Evolutionary conservation across 1,284 basidiomycete genomes (phyloP).

Genomic region (Ceratobasidium sp.): DNA sequence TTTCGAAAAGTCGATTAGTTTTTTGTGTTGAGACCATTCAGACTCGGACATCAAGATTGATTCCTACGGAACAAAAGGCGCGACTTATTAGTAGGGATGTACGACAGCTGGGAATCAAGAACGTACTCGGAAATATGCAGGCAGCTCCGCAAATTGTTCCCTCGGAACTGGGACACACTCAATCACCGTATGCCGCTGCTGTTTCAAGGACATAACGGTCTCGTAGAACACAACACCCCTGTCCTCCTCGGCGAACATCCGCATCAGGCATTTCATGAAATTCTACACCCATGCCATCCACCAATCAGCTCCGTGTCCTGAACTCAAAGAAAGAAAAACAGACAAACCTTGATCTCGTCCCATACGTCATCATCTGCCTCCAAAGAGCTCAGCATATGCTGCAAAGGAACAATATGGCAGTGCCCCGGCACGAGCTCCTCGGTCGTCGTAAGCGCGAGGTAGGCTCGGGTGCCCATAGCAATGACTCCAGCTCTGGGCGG

Average conservation of each 20-base stretch:
- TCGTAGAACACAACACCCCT: conserved; percentile 95
- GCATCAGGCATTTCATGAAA: conserved; percentile 99
- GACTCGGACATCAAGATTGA: conserved; percentile 90
- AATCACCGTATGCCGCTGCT: conserved; percentile 91
- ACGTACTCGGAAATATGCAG: conserved; percentile 90
- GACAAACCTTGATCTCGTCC: conserved; percentile 89
- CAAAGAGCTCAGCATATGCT: conserved; percentile 89
- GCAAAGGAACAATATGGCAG: conserved; percentile 94
- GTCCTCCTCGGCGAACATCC: conserved; percentile 89
- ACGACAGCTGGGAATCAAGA: conserved; percentile 16
- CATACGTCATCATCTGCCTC: conserved; percentile 98
- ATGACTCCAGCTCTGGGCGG: conserved; percentile 87
- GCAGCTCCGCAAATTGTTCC: conserved; percentile 83
- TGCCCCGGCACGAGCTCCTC: conserved; percentile 92
- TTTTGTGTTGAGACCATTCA: conserved; percentile 98
- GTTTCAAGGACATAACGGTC: conserved; percentile 85
- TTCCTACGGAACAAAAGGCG: conserved; percentile 65
- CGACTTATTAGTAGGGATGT: neutral
- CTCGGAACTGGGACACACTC: conserved; percentile 92
- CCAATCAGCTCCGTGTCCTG: neutral
- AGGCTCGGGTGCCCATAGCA: conserved; percentile 89
- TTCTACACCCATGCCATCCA: conserved; percentile 80
- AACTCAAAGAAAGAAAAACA: conserved; percentile 33
- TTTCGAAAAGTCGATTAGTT: conserved; percentile 91
- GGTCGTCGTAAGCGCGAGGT: conserved; percentile 85